phyloP scores from a whole-genome alignment of 169 alveolate species.

The Plasmodium inui region DNA sequence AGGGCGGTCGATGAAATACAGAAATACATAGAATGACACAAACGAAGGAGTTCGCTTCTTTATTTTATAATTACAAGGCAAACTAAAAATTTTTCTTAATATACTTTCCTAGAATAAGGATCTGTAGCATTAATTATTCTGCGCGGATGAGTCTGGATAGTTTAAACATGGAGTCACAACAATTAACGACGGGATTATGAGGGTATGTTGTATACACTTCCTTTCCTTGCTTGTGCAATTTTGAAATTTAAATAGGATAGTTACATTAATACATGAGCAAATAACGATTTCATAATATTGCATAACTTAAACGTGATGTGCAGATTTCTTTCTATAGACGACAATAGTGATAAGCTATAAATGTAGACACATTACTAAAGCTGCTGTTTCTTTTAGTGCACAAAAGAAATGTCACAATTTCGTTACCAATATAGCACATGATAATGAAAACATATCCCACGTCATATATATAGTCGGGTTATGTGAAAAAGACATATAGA shows the following conservation, averaged over 20 bases:
- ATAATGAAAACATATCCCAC: not conserved
- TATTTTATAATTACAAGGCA: no score
- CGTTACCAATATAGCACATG: not conserved
- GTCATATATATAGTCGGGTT: not conserved
- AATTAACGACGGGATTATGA: not conserved
- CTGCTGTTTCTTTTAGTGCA: not conserved
- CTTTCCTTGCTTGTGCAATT: not conserved
- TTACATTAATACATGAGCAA: not conserved
- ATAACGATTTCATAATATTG: not conserved
- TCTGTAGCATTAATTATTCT: not conserved
- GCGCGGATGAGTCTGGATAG: not conserved
- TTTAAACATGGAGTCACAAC: not conserved
- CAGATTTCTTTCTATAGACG: not conserved
- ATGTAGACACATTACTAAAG: not conserved
- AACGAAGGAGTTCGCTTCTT: no score
- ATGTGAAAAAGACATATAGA: not conserved
- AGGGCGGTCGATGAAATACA: no score
- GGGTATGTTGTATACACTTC: not conserved
- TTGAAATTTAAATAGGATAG: not conserved
- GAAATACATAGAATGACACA: no score
- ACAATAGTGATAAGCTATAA: not conserved
- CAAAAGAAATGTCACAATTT: not conserved
- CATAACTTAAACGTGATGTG: not conserved
- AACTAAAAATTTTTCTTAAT: no score
- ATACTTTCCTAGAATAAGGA: no score